Conservation (phyloP, 2,329 filamentous ascomycete species). For the Stachybotrys echinatus region DNA sequence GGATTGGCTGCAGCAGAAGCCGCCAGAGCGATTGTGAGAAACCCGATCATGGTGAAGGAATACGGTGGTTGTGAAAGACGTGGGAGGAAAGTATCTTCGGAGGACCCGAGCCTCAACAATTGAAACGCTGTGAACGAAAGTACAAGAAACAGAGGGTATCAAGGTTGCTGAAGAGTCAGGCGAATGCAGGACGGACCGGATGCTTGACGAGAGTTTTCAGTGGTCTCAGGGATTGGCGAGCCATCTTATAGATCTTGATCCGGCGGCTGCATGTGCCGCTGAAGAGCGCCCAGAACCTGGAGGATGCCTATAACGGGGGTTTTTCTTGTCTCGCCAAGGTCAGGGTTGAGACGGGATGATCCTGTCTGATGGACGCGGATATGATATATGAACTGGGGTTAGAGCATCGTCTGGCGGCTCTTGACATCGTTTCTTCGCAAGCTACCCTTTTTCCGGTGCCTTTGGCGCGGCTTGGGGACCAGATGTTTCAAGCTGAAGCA, state of each 20-base stretch:
- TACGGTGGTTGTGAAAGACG: background rate
- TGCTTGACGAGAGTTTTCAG: no score
- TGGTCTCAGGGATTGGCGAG: no score
- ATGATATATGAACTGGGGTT: background rate
- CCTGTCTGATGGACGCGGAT: background rate
- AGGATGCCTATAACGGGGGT: no score
- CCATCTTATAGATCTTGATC: no score
- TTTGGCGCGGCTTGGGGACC: background rate
- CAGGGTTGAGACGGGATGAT: background rate
- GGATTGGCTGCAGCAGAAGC: slow-evolving; percentile 10
- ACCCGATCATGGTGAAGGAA: slow-evolving; percentile 10
- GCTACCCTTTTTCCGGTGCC: slow-evolving; percentile 1
- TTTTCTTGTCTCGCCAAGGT: no score
- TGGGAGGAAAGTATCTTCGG: background rate
- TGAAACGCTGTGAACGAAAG: background rate
- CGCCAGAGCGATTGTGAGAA: slow-evolving; percentile 7
- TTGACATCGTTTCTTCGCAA: background rate
- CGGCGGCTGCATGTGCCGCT: no score
- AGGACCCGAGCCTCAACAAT: background rate
- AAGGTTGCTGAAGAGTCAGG: background rate
- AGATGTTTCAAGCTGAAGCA: background rate
- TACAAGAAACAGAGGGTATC: background rate
- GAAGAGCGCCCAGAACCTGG: no score
- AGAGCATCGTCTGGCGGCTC: background rate
- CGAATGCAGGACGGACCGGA: background rate